Evolutionary conservation across 2,329 filamentous ascomycete genomes (phyloP), one percentile per base, ranked within the genome.

Genomic region (Trichoderma sp.): DNA sequence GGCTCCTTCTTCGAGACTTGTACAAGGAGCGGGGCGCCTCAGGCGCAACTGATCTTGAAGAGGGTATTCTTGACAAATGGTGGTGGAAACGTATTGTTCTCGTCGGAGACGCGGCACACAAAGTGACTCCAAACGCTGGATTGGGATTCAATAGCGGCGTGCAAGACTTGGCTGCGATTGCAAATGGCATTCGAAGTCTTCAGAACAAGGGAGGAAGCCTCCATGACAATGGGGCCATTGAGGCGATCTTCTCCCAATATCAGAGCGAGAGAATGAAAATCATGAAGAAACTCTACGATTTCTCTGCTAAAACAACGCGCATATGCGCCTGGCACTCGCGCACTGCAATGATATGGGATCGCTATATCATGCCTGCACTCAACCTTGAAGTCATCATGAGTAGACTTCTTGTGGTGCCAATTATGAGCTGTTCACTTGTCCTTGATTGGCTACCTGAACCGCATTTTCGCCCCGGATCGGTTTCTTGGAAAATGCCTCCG

Each of bases 41-140:
- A 7, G 74, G 74, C 7, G 70, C 79, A 72, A 69, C 74, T 0
- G 74, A 77, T 57, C 72, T 80, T 5, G 76, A 79, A 31, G 77
- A 81, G 43, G 79, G 78, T 1, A 69, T 80, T 2, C 68, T 76
- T 1, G 47, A 74, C 31, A 71, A 76, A 29, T 78, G 76, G 76
- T 75, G 72, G 29, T 71, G 69, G 63, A 74, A 74, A 5, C 75
- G 75, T 1, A 72, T 80, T 14, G 77, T 78, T 3, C 74, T 80
- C 1, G 73, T 72, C 0, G 79, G 79, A 1, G 79, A 81, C 57
- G 71, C 79, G 1, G 74, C 71, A 19, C 77, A 80, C 68, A 79
- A 80, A 57, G 76, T 79, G 64, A 79, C 78, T 0, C 77, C 78
- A 0, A 77, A 78, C 49, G 62, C 75, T 2, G 78, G 76, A 0